Base-by-base conservation (phyloP, 768 basidiomycete genomes). In the Trametes meyenii region DNA sequence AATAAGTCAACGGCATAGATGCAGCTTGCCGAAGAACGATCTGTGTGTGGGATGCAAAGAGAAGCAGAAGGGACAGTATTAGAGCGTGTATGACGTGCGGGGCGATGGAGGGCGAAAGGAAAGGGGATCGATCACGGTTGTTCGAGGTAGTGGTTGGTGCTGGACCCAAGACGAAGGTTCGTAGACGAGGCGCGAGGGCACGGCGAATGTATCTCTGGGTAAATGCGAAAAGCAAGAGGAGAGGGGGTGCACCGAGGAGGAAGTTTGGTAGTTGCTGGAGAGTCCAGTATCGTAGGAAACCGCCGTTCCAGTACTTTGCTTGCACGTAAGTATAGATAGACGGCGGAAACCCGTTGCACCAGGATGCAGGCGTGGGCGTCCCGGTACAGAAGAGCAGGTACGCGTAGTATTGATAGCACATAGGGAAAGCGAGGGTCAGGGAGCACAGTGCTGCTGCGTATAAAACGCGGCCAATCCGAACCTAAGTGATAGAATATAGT, bases 261-360 rank as follows among this genome's bases (percentile, higher is more conserved):
- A 98, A 91, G 74, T 98, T 97, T 48, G 97, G 97, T 2, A 94
- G 67, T 73, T 99, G 96, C 33, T 82, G 75, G 23, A 77, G 62
- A 0, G 88, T 88, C 93, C 93, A 99, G 74, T 98, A 98, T 2
- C 79, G 83, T 62, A 99, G 73, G 65, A 96, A 84, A 16, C 96
- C 94, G 70, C 82, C 77, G 71, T 90, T 80, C 97, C 96, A 99
- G 73, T 98, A 98, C 55, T 81, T 78, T 5, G 75, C 75, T 71
- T 99, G 96, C 2, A 90, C 90, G 69, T 92, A 84, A 11, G 83
- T 76, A 73, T 98, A 99, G 57, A 93, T 85, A 14, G 85, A 83
- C 0, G 94, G 94, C 5, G 85, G 69, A 23, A 70, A 42, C 0
- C 71, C 60, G 2, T 71, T 54, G 73, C 96, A 98, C 96, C 96